Conservation (phyloP, 306 rosid species). For the Sicyos baderoa region DNA sequence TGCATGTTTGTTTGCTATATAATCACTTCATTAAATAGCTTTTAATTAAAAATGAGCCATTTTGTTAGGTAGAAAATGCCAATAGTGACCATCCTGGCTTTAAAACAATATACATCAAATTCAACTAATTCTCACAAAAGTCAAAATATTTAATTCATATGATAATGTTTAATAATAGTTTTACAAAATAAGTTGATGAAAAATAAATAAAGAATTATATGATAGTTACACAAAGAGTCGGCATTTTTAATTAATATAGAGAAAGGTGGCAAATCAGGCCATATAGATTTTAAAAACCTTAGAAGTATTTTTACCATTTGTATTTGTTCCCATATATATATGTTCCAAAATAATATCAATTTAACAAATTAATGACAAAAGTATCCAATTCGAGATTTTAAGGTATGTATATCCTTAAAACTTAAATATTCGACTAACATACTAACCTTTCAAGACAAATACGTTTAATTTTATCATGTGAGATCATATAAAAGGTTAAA, state of each 20-base stretch:
- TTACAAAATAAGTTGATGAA: background rate
- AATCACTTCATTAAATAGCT: slow-evolving; percentile 2
- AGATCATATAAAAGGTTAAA: too few relatives aligned
- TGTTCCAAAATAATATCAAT: too few relatives aligned
- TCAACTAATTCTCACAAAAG: background rate
- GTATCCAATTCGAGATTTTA: too few relatives aligned
- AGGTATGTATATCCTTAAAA: too few relatives aligned
- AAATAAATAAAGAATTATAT: background rate
- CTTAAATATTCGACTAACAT: too few relatives aligned
- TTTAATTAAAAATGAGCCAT: background rate
- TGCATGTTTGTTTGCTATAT: slow-evolving; percentile 14
- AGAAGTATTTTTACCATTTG: too few relatives aligned
- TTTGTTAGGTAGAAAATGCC: slow-evolving; percentile 10
- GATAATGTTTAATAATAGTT: background rate
- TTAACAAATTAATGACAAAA: too few relatives aligned
- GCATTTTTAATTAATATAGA: too few relatives aligned
- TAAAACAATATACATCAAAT: background rate
- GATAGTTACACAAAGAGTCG: background rate
- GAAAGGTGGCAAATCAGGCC: too few relatives aligned
- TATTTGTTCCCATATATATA: too few relatives aligned
- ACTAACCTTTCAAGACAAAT: too few relatives aligned
- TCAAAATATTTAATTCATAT: background rate
- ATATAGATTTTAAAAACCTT: background rate
- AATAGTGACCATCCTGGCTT: background rate
- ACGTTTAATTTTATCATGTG: too few relatives aligned